Evolutionary conservation across 495 filamentous ascomycete species (phyloP), one percentile per base, ranked within the genome.

Genomic region (Hamigera avellanea): DNA sequence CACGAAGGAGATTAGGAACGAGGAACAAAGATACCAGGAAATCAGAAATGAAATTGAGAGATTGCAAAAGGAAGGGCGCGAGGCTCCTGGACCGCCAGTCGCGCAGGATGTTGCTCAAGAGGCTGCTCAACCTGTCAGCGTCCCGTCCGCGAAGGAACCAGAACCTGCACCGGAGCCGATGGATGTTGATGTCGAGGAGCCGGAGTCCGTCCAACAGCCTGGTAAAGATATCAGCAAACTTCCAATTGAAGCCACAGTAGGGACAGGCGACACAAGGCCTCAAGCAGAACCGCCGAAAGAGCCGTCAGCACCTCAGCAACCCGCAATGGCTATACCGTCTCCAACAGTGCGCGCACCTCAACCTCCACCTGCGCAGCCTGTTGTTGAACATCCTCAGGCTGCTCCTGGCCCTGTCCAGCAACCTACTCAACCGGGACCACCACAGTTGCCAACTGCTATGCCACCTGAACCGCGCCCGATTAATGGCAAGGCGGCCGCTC

Each of bases 21-120:
- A 89, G 40, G 91, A 95, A 61, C 67, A 61, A 32, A 61, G 64
- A 34, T 88, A 76, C 53, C 70, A 70, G 4, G 52, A 67, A 15
- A 60, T 91, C 19, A 63, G 73, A 37, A 55, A 64, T 12, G 86
- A 95, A 37, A 70, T 89, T 35, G 61, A 69, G 8, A 75, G 75
- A 39, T 71, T 93, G 39, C 73, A 84, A 43, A 59, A 62, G 33
- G 76, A 75, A 15, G 65, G 69, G 34, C 65, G 56, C 59, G 72
- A 78, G 32, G 44, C 63, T 26, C 35, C 43, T 32, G 28, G 30
- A 16, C 34, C 31, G 19, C 44, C 12, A 17, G 14, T 19, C 27
- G 26, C 36, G 32, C 28, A 8, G n/a, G 29, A 19, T 26, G 16
- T 32, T 17, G 41, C 45, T 40, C 35, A 40, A 26, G 17, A 32